Conservation (phyloP, 2,329 filamentous ascomycete genomes). For the Acrocalymma vagum region DNA sequence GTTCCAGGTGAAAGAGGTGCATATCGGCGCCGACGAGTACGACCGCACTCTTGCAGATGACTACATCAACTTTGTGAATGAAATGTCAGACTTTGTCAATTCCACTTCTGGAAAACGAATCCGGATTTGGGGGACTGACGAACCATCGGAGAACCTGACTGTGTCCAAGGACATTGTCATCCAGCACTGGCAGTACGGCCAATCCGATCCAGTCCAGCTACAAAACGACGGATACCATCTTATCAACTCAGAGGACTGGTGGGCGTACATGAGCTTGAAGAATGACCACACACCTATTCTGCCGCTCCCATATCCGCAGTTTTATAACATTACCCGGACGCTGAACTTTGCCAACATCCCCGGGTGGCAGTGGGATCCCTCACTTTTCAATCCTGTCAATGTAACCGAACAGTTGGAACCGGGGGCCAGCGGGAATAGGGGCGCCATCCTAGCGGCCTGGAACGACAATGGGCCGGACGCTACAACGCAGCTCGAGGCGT, state of each 20-base stretch:
- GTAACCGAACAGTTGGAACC: constrained; percentile 48
- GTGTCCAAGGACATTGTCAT: constrained; percentile 52
- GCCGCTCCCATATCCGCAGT: constrained; percentile 57
- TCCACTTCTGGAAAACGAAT: constrained; percentile 39
- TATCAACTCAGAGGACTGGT: constrained; percentile 61
- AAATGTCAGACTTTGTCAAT: constrained; percentile 43
- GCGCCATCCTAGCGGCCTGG: constrained; percentile 54
- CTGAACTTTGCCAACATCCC: constrained; percentile 54
- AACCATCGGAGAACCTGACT: constrained; percentile 50
- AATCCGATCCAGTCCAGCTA: constrained; percentile 56
- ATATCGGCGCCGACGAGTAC: constrained; percentile 50
- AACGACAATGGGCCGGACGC: constrained; percentile 60
- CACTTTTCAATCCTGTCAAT: constrained; percentile 55
- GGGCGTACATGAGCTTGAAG: constrained; percentile 65
- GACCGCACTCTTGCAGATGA: constrained; percentile 42
- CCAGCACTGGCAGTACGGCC: constrained; percentile 60
- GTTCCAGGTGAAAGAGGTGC: constrained; percentile 48
- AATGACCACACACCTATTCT: constrained; percentile 60
- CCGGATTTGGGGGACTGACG: constrained; percentile 53
- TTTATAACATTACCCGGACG: constrained; percentile 55
- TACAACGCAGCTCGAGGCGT: constrained; percentile 58
- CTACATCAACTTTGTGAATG: constrained; percentile 49
- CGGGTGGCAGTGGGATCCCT: constrained; percentile 58
- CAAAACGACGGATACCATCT: constrained; percentile 48
- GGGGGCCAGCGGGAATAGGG: constrained; percentile 41